phyloP scores from a whole-genome alignment of 495 filamentous ascomycete species.

The Articulospora tetracladia region DNA sequence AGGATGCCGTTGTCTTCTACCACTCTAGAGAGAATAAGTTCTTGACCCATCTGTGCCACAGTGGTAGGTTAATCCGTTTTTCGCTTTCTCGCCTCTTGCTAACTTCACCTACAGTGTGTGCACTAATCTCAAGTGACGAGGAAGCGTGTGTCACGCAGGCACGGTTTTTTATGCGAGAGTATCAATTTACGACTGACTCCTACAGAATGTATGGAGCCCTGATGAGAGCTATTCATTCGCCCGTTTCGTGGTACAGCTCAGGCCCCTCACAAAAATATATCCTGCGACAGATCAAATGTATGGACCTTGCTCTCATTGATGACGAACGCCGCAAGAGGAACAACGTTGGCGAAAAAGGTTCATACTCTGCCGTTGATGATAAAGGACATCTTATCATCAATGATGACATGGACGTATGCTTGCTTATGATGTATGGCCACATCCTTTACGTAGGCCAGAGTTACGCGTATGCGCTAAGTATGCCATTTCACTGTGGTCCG shows the following conservation, averaged over 20 bases:
- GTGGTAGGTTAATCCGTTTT: slow-evolving; percentile 47
- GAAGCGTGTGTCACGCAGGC: slow-evolving; percentile 62
- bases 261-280: slow-evolving; percentile 79
- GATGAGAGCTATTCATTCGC: slow-evolving; percentile 58
- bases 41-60: slow-evolving; percentile 75
- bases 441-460: slow-evolving; percentile 75
- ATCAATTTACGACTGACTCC: slow-evolving; percentile 78
- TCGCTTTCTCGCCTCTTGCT: neutral
- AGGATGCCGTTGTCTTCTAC: slow-evolving; percentile 75
- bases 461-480: slow-evolving; percentile 75
- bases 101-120: slow-evolving; percentile 57
- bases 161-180: slow-evolving; percentile 83
- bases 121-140: slow-evolving; percentile 74
- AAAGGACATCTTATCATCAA: slow-evolving; percentile 42
- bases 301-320: slow-evolving; percentile 56
- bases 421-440: slow-evolving; percentile 85
- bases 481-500: slow-evolving; percentile 15
- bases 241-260: slow-evolving; percentile 54
- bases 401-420: slow-evolving; percentile 60
- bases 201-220: slow-evolving; percentile 77
- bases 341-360: slow-evolving; percentile 37
- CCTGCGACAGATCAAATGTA: slow-evolving; percentile 82
- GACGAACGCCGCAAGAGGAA: slow-evolving; percentile 24
- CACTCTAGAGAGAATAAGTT: slow-evolving; percentile 61
- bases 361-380: slow-evolving; percentile 46